Base-by-base conservation (phyloP, 2,329 filamentous ascomycete genomes). In the Sarocladiaceae sp. region DNA sequence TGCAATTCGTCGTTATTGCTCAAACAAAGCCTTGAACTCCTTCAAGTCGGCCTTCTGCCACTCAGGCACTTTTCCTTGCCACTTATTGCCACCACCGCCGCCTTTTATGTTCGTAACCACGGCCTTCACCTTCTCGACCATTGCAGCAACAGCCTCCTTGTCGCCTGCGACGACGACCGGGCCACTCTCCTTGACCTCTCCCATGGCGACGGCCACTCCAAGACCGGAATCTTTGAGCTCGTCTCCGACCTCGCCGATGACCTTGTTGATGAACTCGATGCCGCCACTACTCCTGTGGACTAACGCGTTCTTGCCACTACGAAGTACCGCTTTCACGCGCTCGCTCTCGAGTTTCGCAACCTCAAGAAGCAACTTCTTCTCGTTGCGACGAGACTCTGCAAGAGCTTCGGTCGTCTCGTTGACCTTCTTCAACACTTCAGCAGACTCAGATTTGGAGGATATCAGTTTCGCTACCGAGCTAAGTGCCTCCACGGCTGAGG, bases 41-140 rank as follows among this genome's bases (percentile, higher is more conserved):
- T 57, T 33, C 23, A 66, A n/a, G 2, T 59, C 56, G 2, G 53
- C 56, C 20, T 57, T 61, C 2, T 57, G 56, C 64, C 64, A 66
- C 3, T 59, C 56, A 2, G 52, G 42, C 0, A 67, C 64, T 26
- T 66, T 66, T 1, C 64, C 64, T 20, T 66, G 64, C 64, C 64
- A 66, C 46, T 62, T 67, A 1, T 60, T 62, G 0, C 60, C 59
- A 1, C 56, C 57, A 4, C 64, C 64, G 0, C 64, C 64, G 0
- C 64, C 64, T 36, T 63, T 67, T 22, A 66, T 55, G 2, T 59
- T 59, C 12, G 54, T 54, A 1, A 63, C 29, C 1, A 54, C 40
- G 0, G 52, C 52, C 20, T 62, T 60, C 8, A 59, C 52, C 8
- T 54, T 60, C 0, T 52, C 13, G 0, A 53, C 58, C 42, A 63